Evolutionary conservation across 495 filamentous ascomycete genomes (phyloP), one percentile per base, ranked within the genome.

Genomic region (Jackrogersella multiformis): DNA sequence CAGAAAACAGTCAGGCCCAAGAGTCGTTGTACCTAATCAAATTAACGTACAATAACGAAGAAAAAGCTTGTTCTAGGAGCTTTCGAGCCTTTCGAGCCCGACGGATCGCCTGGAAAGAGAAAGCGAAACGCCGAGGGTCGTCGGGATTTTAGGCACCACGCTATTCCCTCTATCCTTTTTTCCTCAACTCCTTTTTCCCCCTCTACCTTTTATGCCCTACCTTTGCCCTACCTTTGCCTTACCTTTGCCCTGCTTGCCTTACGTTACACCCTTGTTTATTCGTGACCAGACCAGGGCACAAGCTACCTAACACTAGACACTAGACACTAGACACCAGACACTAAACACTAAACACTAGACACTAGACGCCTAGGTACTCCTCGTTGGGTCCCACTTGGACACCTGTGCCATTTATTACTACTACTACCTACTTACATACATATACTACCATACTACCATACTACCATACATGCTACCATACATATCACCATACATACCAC

Each of bases 251-350:
- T n/a, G n/a, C n/a, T n/a, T 56, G 46, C 61, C 54, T 59, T 60
- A 64, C 60, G 66, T 64, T 69, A 56, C 66, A 65, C 61, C 67
- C 67, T 56, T 53, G 67, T 65, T 51, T 65, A 65, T 65, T 70
- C 61, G 61, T 70, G 67, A 70, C 67, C 51, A 65, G 67, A 70
- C 67, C 51, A n/a, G 56, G 67, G 61, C 61, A 69, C 61, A 65
- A 65, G 58, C n/a, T n/a, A n/a, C n/a, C n/a, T n/a, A n/a, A n/a
- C n/a, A n/a, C n/a, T n/a, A n/a, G n/a, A n/a, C n/a, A n/a, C n/a
- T n/a, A n/a, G n/a, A n/a, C n/a, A n/a, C n/a, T n/a, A n/a, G n/a
- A n/a, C n/a, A n/a, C n/a, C n/a, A n/a, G n/a, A n/a, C n/a, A n/a
- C n/a, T n/a, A n/a, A n/a, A n/a, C n/a, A n/a, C n/a, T n/a, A n/a